A percentile compares a stretch with the other conserved stretches of the same genome.
Conservation (phyloP, 305 asterid species). For the Coffea humblotiana region DNA sequence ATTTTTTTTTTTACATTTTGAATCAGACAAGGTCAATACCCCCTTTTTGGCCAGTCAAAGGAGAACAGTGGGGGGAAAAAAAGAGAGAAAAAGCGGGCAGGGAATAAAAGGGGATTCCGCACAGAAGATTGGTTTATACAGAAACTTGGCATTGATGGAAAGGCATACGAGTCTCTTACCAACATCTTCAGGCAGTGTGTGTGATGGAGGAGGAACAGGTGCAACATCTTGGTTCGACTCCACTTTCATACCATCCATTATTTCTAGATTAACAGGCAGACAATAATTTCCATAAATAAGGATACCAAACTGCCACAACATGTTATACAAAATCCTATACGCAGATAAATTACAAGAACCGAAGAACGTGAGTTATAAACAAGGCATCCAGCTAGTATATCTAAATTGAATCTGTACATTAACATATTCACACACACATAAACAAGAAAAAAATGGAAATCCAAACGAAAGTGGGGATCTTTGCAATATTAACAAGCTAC, state of each 20-base stretch:
- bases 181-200: constrained; percentile 49
- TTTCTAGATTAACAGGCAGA: constrained; percentile 6
- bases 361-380: background rate
- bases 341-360: background rate
- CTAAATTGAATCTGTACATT: too few species aligned
- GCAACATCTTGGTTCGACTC: constrained; percentile 47
- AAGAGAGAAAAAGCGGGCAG: background rate
- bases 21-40: constrained; percentile 1
- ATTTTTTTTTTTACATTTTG: constrained; percentile 4
- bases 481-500: too few species aligned
- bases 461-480: too few species aligned
- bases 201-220: constrained; percentile 34
- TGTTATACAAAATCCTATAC: background rate
- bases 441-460: too few species aligned
- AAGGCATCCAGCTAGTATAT: too few species aligned
- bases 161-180: constrained; percentile 38
- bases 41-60: constrained; percentile 1
- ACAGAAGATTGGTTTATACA: background rate
- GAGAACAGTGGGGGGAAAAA: background rate
- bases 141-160: background rate
- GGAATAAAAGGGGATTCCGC: background rate
- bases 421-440: too few species aligned
- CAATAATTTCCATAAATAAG: background rate
- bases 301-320: background rate
- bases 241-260: constrained; percentile 32